phyloP scores from a whole-genome alignment of 1,284 basidiomycete genomes.

The Macrocystidia cucumis region DNA sequence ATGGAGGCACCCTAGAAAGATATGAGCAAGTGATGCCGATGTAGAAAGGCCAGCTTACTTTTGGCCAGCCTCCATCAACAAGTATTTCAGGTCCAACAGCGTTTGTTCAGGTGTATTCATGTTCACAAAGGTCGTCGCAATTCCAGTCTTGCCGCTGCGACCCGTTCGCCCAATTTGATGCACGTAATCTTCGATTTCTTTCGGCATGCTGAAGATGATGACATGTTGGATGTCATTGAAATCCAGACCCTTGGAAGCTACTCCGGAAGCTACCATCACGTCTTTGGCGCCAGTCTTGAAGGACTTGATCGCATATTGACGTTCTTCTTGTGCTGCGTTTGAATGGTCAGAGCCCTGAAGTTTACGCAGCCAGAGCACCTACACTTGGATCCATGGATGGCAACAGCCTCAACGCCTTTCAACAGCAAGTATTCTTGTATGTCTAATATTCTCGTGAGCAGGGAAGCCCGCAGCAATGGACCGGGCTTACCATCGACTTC shows the following conservation, averaged over 20 bases:
- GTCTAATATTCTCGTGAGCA: conserved; percentile 42
- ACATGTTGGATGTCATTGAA: conserved; percentile 98
- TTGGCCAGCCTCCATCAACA: conserved; percentile 96
- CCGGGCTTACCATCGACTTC: conserved; percentile 83
- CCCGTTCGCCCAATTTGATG: conserved; percentile 99
- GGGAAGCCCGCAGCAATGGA: conserved; percentile 2
- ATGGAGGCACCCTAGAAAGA: conserved; percentile 81
- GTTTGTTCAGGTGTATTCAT: conserved; percentile 97
- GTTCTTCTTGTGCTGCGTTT: conserved; percentile 86
- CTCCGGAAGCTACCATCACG: conserved; percentile 98
- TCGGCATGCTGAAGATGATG: conserved; percentile 98
- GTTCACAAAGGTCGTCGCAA: conserved; percentile 99
- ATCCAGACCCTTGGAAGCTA: conserved; percentile 96
- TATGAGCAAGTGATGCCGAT: conserved; percentile 4
- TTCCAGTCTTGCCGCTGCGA: conserved; percentile 95
- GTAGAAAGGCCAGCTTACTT: conserved; percentile 37
- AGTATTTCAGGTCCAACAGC: conserved; percentile 92
- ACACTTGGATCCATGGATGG: conserved; percentile 98
- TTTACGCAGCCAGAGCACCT: conserved; percentile 16
- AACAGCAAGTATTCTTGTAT: conserved; percentile 96
- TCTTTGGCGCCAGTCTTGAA: conserved; percentile 97
- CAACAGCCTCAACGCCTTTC: conserved; percentile 97
- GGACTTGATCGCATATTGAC: conserved; percentile 96
- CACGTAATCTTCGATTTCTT: conserved; percentile 98
- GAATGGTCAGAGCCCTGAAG: conserved; percentile 5